These are phyloP conservation scores for Teunomyces pallodes DNA, from an alignment of 805 yeast species.

Conservation along the genomic window DNA sequence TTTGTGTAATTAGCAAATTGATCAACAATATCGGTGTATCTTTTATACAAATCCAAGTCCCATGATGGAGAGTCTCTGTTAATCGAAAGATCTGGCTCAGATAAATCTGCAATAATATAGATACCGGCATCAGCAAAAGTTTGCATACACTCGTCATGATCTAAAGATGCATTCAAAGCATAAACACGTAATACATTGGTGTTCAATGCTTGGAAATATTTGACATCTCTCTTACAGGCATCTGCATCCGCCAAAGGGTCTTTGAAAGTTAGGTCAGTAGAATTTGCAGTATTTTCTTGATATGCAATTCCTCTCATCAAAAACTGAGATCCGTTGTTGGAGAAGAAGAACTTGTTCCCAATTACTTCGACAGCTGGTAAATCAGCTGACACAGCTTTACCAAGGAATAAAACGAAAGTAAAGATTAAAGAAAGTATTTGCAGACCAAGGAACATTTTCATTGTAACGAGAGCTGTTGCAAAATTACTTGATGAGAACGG, in stretches of 20 bases:
- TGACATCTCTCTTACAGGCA: slow-evolving; percentile 43
- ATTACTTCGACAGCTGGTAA: slow-evolving; percentile 37
- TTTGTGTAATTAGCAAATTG: slow-evolving; percentile 73
- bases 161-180: slow-evolving; percentile 36
- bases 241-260: slow-evolving; percentile 43
- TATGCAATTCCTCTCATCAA: slow-evolving; percentile 45
- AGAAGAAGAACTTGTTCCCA: slow-evolving; percentile 42
- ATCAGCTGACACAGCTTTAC: slow-evolving; percentile 8
- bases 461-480: too few species aligned
- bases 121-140: slow-evolving; percentile 42
- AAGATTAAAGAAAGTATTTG: slow-evolving; percentile 9
- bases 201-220: slow-evolving; percentile 34
- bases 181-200: slow-evolving; percentile 45
- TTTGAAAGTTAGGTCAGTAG: slow-evolving; percentile 17
- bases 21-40: slow-evolving; percentile 85
- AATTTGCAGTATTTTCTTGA: slow-evolving; percentile 39
- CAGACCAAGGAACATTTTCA: slow-evolving; percentile 1
- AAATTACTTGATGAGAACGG: too few species aligned
- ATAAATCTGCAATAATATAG: slow-evolving; percentile 42
- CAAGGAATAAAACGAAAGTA: slow-evolving; percentile 6
- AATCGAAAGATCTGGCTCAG: slow-evolving; percentile 76
- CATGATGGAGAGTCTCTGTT: slow-evolving; percentile 75
- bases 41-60: slow-evolving; percentile 65
- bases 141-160: slow-evolving; percentile 43
- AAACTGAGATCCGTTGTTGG: slow-evolving; percentile 44